Conservation (phyloP, 345 rosid species). For the Populus euphratica region DNA sequence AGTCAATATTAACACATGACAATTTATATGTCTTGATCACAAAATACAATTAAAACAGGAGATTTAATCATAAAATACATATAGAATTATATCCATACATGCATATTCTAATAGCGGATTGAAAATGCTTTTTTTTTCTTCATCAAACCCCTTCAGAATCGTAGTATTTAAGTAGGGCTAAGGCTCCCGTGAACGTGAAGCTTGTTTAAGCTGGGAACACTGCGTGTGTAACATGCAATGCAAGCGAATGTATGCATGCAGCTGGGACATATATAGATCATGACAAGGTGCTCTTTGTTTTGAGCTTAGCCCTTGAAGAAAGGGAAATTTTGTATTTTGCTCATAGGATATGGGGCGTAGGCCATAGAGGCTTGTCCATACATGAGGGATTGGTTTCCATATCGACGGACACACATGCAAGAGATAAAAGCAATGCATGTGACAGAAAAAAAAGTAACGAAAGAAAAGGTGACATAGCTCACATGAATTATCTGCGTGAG, state of each 20-base stretch:
- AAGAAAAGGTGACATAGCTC: neutral
- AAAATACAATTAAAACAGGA: no score
- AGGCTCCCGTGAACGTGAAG: neutral
- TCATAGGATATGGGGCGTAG: neutral
- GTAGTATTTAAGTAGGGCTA: neutral
- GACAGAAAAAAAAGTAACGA: neutral
- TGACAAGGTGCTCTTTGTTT: neutral
- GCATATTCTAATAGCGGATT: neutral
- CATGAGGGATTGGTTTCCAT: neutral
- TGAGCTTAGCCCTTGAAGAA: neutral
- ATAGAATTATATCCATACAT: no score
- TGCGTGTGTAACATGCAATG: neutral
- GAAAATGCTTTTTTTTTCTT: neutral
- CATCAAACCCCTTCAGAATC: neutral
- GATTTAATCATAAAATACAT: no score
- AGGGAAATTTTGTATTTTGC: neutral
- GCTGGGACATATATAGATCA: neutral
- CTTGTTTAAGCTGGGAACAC: neutral
- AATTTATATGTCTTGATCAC: no score
- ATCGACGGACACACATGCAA: neutral
- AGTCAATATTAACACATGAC: no score
- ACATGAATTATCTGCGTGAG: neutral
- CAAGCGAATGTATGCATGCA: no score
- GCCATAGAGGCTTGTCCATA: neutral
- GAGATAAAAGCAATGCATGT: conserved; percentile 7